Evolutionary conservation across 495 filamentous ascomycete species (phyloP).

Genomic region (Hypoxylon cercidicola): DNA sequence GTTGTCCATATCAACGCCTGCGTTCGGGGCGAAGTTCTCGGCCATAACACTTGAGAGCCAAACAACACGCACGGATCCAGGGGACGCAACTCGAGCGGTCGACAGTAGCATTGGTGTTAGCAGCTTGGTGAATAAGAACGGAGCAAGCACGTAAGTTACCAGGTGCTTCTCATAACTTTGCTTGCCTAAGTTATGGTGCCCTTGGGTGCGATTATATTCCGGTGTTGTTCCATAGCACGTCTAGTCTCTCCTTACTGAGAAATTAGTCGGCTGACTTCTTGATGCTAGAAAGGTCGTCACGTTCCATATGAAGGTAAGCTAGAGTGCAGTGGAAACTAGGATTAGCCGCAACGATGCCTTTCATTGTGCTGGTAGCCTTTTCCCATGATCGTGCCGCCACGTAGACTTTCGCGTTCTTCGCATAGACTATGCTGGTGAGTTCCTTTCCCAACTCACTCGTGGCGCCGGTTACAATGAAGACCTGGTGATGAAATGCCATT

Average conservation of each 20-base stretch:
- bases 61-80: conserved; percentile 53
- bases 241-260: conserved; percentile 33
- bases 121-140: conserved; percentile 53
- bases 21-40: conserved; percentile 34
- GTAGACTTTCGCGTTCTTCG: conserved; percentile 60
- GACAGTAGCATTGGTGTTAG: conserved; percentile 56
- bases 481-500: conserved; percentile 18
- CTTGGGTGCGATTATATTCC: conserved; percentile 49
- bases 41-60: conserved; percentile 49
- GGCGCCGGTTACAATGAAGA: conserved; percentile 60
- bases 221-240: conserved; percentile 46
- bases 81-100: conserved; percentile 44
- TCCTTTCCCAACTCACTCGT: conserved; percentile 58
- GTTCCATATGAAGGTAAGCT: conserved; percentile 38
- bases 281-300: conserved; percentile 36
- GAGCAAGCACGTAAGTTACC: conserved; percentile 51
- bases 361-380: conserved; percentile 37
- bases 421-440: conserved; percentile 54
- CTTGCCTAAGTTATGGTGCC: conserved; percentile 34
- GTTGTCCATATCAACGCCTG: conserved; percentile 46
- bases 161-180: conserved; percentile 54
- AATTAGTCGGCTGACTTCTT: conserved; percentile 28
- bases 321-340: conserved; percentile 26
- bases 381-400: conserved; percentile 55
- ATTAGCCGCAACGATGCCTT: conserved; percentile 23